Conservation (phyloP, 108 stramenopile species). For the Skeletonema marinoi region DNA sequence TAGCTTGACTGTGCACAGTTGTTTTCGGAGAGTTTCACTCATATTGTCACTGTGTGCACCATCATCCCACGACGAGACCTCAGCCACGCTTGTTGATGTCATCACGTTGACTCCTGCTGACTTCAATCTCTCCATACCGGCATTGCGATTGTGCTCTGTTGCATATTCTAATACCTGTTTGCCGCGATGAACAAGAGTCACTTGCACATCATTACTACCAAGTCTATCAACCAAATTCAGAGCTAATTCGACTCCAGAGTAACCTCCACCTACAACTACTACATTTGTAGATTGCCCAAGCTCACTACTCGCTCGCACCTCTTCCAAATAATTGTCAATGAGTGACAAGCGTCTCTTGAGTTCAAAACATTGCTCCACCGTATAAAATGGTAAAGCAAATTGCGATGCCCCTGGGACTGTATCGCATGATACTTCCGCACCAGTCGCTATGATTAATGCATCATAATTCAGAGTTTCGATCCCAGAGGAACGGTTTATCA, state of each 20-base stretch:
- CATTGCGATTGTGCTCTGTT: conserved; percentile 48
- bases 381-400: conserved; percentile 81
- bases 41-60: neutral
- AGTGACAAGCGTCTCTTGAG: conserved; percentile 56
- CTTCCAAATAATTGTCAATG: conserved; percentile 38
- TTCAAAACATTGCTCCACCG: conserved; percentile 66
- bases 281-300: conserved; percentile 24
- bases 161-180: conserved; percentile 50
- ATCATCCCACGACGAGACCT: conserved; percentile 20
- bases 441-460: conserved; percentile 78
- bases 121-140: conserved; percentile 34
- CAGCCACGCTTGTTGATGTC: conserved; percentile 44
- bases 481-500: conserved; percentile 11
- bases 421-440: conserved; percentile 61
- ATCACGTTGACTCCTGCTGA: conserved; percentile 45
- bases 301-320: conserved; percentile 18
- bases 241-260: conserved; percentile 83
- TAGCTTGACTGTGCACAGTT: conserved; percentile 31
- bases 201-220: conserved; percentile 27
- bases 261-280: conserved; percentile 84
- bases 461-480: conserved; percentile 58
- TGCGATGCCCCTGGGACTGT: conserved; percentile 72
- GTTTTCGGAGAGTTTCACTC: conserved; percentile 5
- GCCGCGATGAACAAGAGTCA: conserved; percentile 52
- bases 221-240: conserved; percentile 47